Evolutionary conservation across 805 yeast genomes (phyloP), one percentile per base, ranked within the genome.

Genomic region (Kluyveromyces aestuarii): DNA sequence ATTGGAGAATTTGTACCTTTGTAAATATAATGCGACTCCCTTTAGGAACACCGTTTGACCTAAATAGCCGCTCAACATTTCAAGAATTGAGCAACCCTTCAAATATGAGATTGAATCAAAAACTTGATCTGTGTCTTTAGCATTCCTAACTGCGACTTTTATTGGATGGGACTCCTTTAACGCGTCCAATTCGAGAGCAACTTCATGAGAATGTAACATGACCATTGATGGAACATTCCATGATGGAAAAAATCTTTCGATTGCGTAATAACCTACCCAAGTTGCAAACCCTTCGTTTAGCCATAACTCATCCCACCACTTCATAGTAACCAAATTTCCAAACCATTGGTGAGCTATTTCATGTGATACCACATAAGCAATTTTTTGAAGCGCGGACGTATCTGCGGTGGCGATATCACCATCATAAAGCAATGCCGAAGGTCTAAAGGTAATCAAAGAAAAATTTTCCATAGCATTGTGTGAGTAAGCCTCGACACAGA

Each of bases 231-330:
- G 84, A 17, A 82, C 82, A 58, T 84, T 81, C 95, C 95, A 87
- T 52, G 82, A 87, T 11, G 95, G 95, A 64, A 77, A 80, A 57
- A 85, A 74, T 54, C 75, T 66, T 60, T 84, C 82, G 47, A 82
- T 82, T 16, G 89, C 82, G 47, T 75, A 69, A 74, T 77, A 83
- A 3, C 88, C 86, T 61, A 84, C 84, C 82, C 87, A 87, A 27
- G 96, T 87, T 16, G 95, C 96, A 68, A 87, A 87, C 13, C 95
- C 93, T 68, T 87, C 51, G 61, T 87, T 87, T 52, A 87, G 76
- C 95, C 95, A 87, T 55, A 87, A 73, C 58, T 85, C 93, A 58
- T 87, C 87, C 96, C 96, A 87, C 93, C 95, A 87, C 59, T 84
- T 81, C 95, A 87, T 87, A 43, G 95, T 87, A 52, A 86, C 91